Evolutionary conservation across 2,329 filamentous ascomycete species (phyloP).

Genomic region (Epicoccum sorghinum): DNA sequence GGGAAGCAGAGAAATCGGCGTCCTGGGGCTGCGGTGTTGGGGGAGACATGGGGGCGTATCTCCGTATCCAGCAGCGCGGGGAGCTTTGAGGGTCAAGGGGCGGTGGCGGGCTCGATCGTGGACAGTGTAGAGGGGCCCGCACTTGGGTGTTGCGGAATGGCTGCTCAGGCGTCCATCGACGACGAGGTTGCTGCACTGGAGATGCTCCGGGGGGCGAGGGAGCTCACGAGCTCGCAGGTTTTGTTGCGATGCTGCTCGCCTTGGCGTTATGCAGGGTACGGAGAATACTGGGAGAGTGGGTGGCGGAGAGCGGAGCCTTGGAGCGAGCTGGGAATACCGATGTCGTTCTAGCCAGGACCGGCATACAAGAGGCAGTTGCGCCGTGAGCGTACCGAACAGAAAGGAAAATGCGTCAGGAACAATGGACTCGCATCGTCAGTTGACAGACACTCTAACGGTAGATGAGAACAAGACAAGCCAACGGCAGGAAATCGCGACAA

Average conservation of each 20-base stretch:
- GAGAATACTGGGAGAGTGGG: conserved; percentile 20
- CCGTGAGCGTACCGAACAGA: conserved; percentile 1
- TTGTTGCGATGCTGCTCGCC: conserved; percentile 14
- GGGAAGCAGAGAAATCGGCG: conserved; percentile 14
- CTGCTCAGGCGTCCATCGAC: conserved; percentile 32
- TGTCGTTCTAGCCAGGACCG: conserved; percentile 5
- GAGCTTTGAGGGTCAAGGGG: background rate
- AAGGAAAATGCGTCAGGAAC: conserved; percentile 1
- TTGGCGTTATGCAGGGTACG: conserved; percentile 33
- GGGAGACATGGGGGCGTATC: conserved; percentile 35
- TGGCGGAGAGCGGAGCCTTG: conserved; percentile 14
- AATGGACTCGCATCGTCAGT: background rate
- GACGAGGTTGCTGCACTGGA: background rate
- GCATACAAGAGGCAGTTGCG: conserved; percentile 5
- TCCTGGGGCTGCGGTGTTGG: conserved; percentile 22
- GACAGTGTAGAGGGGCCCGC: background rate
- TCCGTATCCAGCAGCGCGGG: conserved; percentile 12
- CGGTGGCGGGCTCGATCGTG: conserved; percentile 1
- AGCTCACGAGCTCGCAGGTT: conserved; percentile 10
- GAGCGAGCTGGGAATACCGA: conserved; percentile 2
- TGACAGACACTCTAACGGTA: background rate
- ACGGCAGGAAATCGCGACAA: conserved; percentile 3
- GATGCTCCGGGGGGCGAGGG: background rate
- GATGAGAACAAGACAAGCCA: background rate
- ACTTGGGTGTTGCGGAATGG: conserved; percentile 2